phyloP scores from a whole-genome alignment of 1,139 yeast genomes.

The Keqinozyma sinolaborantium region DNA sequence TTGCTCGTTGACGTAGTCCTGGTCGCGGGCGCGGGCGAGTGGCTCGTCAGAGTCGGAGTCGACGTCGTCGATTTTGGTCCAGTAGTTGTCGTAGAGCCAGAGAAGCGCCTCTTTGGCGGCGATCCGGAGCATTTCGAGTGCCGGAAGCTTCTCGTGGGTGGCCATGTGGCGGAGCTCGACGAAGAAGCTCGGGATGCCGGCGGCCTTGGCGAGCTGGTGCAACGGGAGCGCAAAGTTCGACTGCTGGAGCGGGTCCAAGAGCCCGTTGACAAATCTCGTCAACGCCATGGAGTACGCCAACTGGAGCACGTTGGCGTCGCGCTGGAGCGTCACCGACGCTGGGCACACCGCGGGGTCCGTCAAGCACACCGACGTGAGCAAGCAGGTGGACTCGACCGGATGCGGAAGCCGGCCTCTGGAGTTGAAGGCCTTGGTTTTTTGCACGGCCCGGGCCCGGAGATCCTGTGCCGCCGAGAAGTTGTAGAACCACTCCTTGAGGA shows the following conservation, averaged over 20 bases:
- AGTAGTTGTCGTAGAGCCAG: conserved; percentile 77
- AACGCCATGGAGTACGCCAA: conserved; percentile 72
- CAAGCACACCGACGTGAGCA: conserved; percentile 52
- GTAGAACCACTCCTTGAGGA: conserved; percentile 59
- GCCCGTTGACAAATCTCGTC: conserved; percentile 86
- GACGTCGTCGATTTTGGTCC: conserved; percentile 47
- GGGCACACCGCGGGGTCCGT: conserved; percentile 32
- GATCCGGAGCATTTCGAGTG: conserved; percentile 59
- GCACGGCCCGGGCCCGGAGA: conserved; percentile 29
- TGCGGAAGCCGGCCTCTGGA: conserved; percentile 45
- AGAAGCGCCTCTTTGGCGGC: conserved; percentile 58
- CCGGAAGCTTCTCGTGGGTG: conserved; percentile 85
- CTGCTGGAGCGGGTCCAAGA: conserved; percentile 84
- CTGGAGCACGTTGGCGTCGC: conserved; percentile 31
- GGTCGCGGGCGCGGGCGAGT: conserved; percentile 6
- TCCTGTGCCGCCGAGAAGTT: conserved; percentile 25
- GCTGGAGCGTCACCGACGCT: conserved; percentile 3
- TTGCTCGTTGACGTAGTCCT: conserved; percentile 3
- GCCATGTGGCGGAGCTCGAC: conserved; percentile 91
- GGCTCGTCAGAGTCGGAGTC: conserved; percentile 23
- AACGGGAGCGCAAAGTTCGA: conserved; percentile 77
- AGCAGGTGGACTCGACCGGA: conserved; percentile 54
- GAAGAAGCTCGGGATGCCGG: conserved; percentile 74
- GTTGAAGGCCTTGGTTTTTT: conserved; percentile 41
- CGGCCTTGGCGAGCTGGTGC: conserved; percentile 64